These are phyloP conservation scores for Brassica incana DNA, from an alignment of 345 rosid genomes.

Conservation along the genomic window DNA sequence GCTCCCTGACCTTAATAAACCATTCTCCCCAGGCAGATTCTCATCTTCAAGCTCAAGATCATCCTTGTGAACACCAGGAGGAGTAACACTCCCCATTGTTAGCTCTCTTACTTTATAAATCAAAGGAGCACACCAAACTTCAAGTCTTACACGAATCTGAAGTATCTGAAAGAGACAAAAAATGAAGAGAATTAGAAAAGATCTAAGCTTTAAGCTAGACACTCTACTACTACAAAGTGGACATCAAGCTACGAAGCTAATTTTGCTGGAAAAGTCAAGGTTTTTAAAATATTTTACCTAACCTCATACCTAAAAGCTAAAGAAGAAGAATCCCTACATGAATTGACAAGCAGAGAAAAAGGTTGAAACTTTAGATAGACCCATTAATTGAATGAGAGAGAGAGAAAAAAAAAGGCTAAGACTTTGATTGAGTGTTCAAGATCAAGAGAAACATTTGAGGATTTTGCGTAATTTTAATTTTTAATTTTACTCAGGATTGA, in stretches of 20 bases:
- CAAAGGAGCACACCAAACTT: conserved; percentile 14
- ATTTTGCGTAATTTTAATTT: not conserved
- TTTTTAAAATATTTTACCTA: conserved; percentile 16
- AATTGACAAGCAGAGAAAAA: conserved; percentile 20
- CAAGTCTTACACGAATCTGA: not conserved
- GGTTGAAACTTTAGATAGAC: conserved; percentile 28
- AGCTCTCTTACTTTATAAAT: conserved; percentile 2
- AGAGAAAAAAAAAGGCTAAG: not conserved
- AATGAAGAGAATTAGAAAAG: not conserved
- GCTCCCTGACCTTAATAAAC: not conserved
- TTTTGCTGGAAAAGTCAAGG: conserved; percentile 14
- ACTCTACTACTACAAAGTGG: too few species aligned
- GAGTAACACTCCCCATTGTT: conserved; percentile 54
- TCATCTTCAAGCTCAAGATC: conserved; percentile 46
- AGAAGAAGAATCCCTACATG: conserved; percentile 31
- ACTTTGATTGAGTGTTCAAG: not conserved
- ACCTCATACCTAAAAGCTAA: conserved; percentile 35
- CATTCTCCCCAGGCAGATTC: conserved; percentile 21
- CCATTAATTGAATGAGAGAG: conserved; percentile 15
- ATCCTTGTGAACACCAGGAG: conserved; percentile 40
- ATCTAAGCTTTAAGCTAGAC: too few species aligned
- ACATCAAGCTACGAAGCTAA: conserved; percentile 17
- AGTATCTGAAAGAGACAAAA: too few species aligned
- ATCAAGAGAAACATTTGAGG: not conserved
- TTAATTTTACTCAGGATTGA: not conserved